Evolutionary conservation across 1,284 basidiomycete species (phyloP).

Genomic region (Xanthoconium separans): DNA sequence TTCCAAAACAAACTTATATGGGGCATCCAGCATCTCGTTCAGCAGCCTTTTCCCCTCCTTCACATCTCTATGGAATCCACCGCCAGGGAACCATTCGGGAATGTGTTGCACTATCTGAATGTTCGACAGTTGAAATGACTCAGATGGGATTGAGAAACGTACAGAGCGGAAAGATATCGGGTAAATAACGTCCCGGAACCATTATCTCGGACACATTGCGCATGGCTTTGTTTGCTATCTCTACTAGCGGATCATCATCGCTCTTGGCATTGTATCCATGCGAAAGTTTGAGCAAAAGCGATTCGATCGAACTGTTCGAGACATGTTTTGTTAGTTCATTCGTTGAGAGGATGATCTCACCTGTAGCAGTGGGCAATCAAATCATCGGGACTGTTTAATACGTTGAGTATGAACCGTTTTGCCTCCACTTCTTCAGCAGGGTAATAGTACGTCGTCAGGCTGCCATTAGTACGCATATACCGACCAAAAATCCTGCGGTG

Average conservation of each 20-base stretch:
- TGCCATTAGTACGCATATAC: neutral
- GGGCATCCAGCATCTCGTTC: conserved; percentile 33
- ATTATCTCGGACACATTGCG: conserved; percentile 10
- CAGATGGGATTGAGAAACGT: too few species aligned
- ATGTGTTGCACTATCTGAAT: conserved; percentile 34
- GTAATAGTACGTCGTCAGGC: conserved; percentile 8
- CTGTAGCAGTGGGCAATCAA: conserved; percentile 2
- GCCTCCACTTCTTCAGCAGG: conserved; percentile 16
- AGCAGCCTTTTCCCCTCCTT: conserved; percentile 36
- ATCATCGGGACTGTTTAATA: conserved; percentile 5
- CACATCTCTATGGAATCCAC: conserved; percentile 41
- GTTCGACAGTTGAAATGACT: neutral
- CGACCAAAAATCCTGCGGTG: neutral
- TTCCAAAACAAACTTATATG: conserved; percentile 38
- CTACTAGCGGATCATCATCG: conserved; percentile 10
- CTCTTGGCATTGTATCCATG: conserved; percentile 21
- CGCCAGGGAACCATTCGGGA: conserved; percentile 49
- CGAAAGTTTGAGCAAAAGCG: conserved; percentile 13
- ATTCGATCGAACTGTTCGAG: neutral
- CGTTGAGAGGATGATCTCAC: conserved; percentile 11
- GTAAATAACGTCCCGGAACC: conserved; percentile 22
- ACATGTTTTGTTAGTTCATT: neutral
- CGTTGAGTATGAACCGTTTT: neutral
- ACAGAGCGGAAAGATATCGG: conserved; percentile 29
- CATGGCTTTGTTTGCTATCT: conserved; percentile 17